Evolutionary conservation across 768 basidiomycete species (phyloP).

Genomic region (Cystobasidium tubakii): DNA sequence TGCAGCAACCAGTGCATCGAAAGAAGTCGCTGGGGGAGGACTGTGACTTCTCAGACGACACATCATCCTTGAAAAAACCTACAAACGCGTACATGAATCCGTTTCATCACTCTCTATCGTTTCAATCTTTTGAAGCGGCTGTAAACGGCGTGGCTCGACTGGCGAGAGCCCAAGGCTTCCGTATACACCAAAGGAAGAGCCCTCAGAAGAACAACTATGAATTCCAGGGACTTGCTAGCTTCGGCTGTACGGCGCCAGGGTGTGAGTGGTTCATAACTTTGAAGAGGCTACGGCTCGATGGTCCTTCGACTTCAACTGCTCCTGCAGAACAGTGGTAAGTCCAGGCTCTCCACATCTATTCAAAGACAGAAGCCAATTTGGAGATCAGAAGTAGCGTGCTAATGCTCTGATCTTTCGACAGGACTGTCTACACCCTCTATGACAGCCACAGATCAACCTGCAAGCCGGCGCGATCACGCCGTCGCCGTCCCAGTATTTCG

Average conservation of each 20-base stretch:
- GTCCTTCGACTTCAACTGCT: constrained; percentile 7
- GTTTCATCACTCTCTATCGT: neutral
- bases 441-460: constrained; percentile 18
- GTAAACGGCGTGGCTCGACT: neutral
- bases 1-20: no score
- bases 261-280: constrained; percentile 4
- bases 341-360: neutral
- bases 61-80: no score
- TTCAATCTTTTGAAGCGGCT: constrained; percentile 9
- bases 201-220: constrained; percentile 2
- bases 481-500: neutral
- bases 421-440: constrained; percentile 17
- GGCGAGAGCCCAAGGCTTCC: constrained; percentile 12
- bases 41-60: no score
- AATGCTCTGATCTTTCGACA: neutral
- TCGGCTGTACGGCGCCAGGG: constrained; percentile 8
- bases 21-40: no score
- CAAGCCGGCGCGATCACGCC: neutral
- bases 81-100: neutral
- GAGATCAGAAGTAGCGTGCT: no score
- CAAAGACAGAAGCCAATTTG: neutral
- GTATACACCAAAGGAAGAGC: constrained; percentile 5
- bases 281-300: neutral
- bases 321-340: constrained; percentile 14
- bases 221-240: constrained; percentile 8